Percentiles rank a stretch among this genome's conserved stretches.
phyloP scores from a whole-genome alignment of 805 yeast species.

The Blastobotrys americana region DNA sequence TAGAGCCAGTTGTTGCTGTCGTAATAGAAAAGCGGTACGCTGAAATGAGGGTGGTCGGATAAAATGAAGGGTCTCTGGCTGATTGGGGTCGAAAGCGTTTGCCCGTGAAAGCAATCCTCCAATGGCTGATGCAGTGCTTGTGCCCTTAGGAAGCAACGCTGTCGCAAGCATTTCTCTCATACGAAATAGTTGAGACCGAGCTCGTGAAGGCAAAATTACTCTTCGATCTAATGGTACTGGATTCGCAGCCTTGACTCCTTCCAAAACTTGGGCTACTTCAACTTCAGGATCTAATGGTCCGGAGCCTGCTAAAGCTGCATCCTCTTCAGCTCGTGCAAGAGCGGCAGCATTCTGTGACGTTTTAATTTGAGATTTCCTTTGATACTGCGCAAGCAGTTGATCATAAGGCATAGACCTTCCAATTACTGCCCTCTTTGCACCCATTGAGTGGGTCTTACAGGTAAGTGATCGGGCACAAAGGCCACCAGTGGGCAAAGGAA shows the following conservation, averaged over 20 bases:
- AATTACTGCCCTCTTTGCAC: slow-evolving; percentile 89
- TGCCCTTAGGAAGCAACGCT: slow-evolving; percentile 47
- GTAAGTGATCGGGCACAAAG: slow-evolving; percentile 93
- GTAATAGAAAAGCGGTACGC: slow-evolving; percentile 18
- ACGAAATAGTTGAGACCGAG: slow-evolving; percentile 67
- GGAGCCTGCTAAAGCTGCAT: slow-evolving; percentile 26
- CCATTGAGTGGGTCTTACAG: slow-evolving; percentile 98
- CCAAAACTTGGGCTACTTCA: slow-evolving; percentile 84
- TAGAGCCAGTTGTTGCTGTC: slow-evolving; percentile 2
- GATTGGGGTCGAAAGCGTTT: slow-evolving; percentile 65
- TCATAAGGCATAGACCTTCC: slow-evolving; percentile 95
- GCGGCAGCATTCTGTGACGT: slow-evolving; percentile 45
- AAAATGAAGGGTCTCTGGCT: slow-evolving; percentile 44
- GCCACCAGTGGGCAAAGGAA: slow-evolving; percentile 87
- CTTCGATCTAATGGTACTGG: slow-evolving; percentile 65
- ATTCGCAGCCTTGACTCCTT: slow-evolving; percentile 61
- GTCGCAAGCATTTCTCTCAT: slow-evolving; percentile 93
- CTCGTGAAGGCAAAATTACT: slow-evolving; percentile 59
- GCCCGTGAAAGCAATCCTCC: slow-evolving; percentile 80
- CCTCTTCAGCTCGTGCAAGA: slow-evolving; percentile 32
- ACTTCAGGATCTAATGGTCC: slow-evolving; percentile 72
- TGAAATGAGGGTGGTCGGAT: slow-evolving; percentile 31
- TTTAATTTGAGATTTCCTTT: slow-evolving; percentile 86
- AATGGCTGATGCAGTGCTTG: slow-evolving; percentile 49
- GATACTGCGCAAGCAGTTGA: slow-evolving; percentile 77